Conservation (phyloP, 352 stramenopile genomes). For the Nothophytophthora sp. region DNA sequence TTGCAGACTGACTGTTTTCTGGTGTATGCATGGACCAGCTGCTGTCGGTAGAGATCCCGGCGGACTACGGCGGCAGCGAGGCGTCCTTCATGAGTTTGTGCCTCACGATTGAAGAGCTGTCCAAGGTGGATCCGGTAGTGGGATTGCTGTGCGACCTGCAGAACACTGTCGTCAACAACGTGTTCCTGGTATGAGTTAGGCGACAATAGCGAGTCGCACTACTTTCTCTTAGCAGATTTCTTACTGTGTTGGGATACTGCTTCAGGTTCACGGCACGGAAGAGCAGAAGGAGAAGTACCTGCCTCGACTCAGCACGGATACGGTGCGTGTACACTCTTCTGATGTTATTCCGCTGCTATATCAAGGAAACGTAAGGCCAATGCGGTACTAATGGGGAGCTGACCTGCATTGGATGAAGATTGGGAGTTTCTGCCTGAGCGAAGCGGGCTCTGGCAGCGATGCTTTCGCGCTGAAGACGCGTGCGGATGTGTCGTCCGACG, state of each 20-base stretch:
- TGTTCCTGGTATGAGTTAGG: slow-evolving; percentile 70
- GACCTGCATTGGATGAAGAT: slow-evolving; percentile 59
- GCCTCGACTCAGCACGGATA: slow-evolving; percentile 75
- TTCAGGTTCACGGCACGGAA: slow-evolving; percentile 65
- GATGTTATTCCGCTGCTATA: neutral
- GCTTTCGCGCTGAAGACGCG: slow-evolving; percentile 96
- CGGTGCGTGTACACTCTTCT: slow-evolving; percentile 35
- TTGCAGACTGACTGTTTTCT: neutral
- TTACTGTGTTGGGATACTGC: neutral
- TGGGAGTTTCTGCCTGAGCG: slow-evolving; percentile 96
- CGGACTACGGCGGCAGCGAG: slow-evolving; percentile 91
- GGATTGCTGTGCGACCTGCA: slow-evolving; percentile 96
- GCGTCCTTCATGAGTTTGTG: slow-evolving; percentile 95
- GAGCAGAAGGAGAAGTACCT: slow-evolving; percentile 90
- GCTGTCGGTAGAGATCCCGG: slow-evolving; percentile 96
- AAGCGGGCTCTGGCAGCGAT: slow-evolving; percentile 94
- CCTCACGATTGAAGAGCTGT: slow-evolving; percentile 97
- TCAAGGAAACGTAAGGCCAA: neutral
- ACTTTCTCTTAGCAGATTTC: neutral
- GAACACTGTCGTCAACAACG: slow-evolving; percentile 96
- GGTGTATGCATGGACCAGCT: slow-evolving; percentile 41
- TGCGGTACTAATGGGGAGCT: neutral
- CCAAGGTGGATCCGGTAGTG: slow-evolving; percentile 94
- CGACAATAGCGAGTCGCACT: neutral
- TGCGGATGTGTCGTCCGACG: slow-evolving; percentile 84